Conservation (phyloP, 345 rosid species). For the Tarenaya hassleriana region DNA sequence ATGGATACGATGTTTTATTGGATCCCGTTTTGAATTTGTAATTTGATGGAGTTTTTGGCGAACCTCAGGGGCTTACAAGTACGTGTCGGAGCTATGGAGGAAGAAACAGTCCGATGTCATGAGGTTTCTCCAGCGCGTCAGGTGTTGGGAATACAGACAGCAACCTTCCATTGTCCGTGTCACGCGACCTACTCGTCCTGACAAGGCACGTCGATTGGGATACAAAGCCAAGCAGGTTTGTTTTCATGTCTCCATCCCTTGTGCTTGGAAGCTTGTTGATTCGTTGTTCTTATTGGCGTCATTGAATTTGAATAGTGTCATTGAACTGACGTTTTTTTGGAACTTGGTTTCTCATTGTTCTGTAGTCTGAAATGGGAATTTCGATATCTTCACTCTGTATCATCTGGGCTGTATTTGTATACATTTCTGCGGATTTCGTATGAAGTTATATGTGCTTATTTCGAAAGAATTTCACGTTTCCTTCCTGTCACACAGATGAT, state of each 20-base stretch:
- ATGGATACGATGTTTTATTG: too few relatives aligned
- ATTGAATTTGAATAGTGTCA: too few relatives aligned
- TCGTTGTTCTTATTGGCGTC: too few relatives aligned
- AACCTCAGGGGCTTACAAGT: slow-evolving; percentile 61
- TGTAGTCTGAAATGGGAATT: neutral
- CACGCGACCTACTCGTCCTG: slow-evolving; percentile 88
- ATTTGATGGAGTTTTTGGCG: too few relatives aligned
- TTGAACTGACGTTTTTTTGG: too few relatives aligned
- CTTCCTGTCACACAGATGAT: too few relatives aligned
- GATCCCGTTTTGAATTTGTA: too few relatives aligned
- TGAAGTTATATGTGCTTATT: too few relatives aligned
- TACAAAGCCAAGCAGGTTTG: slow-evolving; percentile 97
- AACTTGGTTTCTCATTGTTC: neutral
- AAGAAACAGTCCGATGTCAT: slow-evolving; percentile 90
- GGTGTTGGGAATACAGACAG: slow-evolving; percentile 99
- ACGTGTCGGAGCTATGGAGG: slow-evolving; percentile 87
- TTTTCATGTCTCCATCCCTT: neutral
- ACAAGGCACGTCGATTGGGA: slow-evolving; percentile 91
- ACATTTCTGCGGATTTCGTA: neutral
- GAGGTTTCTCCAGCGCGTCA: slow-evolving; percentile 89
- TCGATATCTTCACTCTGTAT: neutral
- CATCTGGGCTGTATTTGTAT: neutral
- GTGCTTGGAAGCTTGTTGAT: neutral
- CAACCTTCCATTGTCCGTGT: slow-evolving; percentile 92
- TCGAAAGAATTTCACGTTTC: too few relatives aligned